These are phyloP conservation scores for Beta macrorhiza DNA, from an alignment of 179 eudicot species.

Conservation along the genomic window DNA sequence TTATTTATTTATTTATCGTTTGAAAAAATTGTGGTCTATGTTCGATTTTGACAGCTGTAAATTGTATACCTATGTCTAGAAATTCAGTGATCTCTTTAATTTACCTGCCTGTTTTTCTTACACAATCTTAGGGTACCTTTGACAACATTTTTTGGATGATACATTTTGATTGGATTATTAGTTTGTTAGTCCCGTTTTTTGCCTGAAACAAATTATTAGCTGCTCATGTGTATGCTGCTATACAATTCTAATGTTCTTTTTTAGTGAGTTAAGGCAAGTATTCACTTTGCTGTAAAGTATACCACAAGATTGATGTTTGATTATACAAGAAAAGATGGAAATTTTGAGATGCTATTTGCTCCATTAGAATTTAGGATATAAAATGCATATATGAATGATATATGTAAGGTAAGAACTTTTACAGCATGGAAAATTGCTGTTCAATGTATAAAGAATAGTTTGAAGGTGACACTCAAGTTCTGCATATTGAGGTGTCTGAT, in stretches of 20 bases:
- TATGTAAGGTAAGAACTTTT: neutral
- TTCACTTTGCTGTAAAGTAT: neutral
- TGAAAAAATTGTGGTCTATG: neutral
- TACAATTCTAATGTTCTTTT: neutral
- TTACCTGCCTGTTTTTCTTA: neutral
- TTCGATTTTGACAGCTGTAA: neutral
- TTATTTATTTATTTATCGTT: neutral
- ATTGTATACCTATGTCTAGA: neutral
- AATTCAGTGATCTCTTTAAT: neutral
- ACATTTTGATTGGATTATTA: neutral
- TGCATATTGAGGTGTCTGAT: neutral
- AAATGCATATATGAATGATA: neutral
- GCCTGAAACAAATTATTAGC: neutral
- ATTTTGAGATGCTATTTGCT: neutral
- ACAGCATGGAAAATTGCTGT: too few relatives aligned
- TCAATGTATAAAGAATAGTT: too few relatives aligned
- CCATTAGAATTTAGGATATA: neutral
- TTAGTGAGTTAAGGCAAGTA: neutral
- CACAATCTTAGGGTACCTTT: neutral
- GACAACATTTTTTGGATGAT: neutral
- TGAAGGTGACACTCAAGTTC: neutral
- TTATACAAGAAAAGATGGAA: neutral
- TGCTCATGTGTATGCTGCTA: neutral
- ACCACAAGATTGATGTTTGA: neutral
- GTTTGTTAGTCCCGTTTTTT: neutral